A percentile compares a stretch with the other conserved stretches of the same genome.
These are phyloP conservation scores for Aspergillus ellipticus DNA, from an alignment of 495 filamentous ascomycete species.

Conservation along the genomic window DNA sequence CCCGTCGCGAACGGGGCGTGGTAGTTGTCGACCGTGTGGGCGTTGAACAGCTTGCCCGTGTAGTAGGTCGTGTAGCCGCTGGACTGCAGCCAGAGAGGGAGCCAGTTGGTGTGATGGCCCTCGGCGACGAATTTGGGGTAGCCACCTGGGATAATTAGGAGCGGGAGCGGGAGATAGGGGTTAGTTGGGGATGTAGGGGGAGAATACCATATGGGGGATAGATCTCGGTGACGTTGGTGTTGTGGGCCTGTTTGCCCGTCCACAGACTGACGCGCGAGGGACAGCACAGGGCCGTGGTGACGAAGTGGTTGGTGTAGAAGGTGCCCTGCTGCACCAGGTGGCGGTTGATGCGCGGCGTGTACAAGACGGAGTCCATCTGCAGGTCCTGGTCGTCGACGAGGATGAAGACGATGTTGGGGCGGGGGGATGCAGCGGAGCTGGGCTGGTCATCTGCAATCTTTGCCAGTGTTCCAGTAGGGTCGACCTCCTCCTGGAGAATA, in stretches of 20 bases:
- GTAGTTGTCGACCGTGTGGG: constrained; percentile 52
- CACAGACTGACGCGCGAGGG: constrained; percentile 53
- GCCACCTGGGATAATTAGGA: constrained; percentile 42
- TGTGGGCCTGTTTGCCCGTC: constrained; percentile 62
- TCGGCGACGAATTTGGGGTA: constrained; percentile 62
- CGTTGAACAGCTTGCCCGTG: constrained; percentile 63
- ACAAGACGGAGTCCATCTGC: constrained; percentile 52
- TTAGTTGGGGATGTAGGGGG: too few species aligned
- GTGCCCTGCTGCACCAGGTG: constrained; percentile 49
- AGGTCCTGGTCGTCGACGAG: constrained; percentile 59
- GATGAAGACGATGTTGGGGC: constrained; percentile 55
- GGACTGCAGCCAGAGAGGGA: constrained; percentile 61
- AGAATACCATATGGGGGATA: constrained; percentile 54
- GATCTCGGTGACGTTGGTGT: constrained; percentile 67
- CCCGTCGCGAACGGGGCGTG: constrained; percentile 49
- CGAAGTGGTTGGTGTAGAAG: constrained; percentile 48
- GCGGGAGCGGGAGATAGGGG: not conserved
- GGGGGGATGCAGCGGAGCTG: too few species aligned
- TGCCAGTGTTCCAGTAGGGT: too few species aligned
- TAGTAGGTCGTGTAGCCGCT: constrained; percentile 65
- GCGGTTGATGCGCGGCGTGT: constrained; percentile 46
- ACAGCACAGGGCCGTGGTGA: constrained; percentile 57
- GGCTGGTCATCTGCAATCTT: too few species aligned
- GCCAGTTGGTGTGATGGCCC: constrained; percentile 56
- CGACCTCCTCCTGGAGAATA: too few species aligned